These are phyloP conservation scores for Penicillium psychrofluorescens DNA, from an alignment of 495 filamentous ascomycete genomes.

Conservation along the genomic window DNA sequence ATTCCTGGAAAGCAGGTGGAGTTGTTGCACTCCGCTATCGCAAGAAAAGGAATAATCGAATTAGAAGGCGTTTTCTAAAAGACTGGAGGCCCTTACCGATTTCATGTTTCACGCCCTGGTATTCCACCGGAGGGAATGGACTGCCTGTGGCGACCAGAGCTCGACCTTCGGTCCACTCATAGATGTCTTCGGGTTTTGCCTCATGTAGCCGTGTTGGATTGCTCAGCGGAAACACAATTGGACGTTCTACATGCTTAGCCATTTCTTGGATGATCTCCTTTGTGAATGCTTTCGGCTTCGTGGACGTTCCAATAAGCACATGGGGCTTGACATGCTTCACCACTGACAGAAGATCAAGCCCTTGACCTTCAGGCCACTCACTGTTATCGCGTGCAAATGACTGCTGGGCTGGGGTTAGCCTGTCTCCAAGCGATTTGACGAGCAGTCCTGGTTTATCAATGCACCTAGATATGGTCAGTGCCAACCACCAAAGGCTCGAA, in stretches of 20 bases:
- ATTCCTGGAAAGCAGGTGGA: constrained; percentile 82
- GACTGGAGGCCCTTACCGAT: constrained; percentile 37
- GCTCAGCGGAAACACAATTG: constrained; percentile 77
- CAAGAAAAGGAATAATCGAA: constrained; percentile 1
- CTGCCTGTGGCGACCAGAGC: constrained; percentile 80
- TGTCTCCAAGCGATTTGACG: constrained; percentile 49
- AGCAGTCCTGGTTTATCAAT: constrained; percentile 81
- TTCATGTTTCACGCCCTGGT: constrained; percentile 56
- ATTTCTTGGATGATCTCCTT: constrained; percentile 68
- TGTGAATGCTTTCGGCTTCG: constrained; percentile 71
- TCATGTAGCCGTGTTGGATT: constrained; percentile 86
- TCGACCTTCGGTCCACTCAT: constrained; percentile 69
- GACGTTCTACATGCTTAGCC: constrained; percentile 67
- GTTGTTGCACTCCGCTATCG: constrained; percentile 79
- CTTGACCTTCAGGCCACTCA: constrained; percentile 54
- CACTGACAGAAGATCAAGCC: constrained; percentile 54
- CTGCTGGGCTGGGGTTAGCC: constrained; percentile 58
- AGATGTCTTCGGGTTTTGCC: constrained; percentile 70
- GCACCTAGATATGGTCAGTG: constrained; percentile 66
- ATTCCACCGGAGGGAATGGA: constrained; percentile 72
- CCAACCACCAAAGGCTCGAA: constrained; percentile 81
- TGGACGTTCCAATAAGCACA: constrained; percentile 78
- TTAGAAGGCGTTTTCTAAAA: background rate
- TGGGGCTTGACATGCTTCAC: constrained; percentile 71
- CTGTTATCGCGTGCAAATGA: constrained; percentile 57